Evolutionary conservation across 352 stramenopile species (phyloP), one percentile per base, ranked within the genome.

Genomic region (Phytophthora lateralis): DNA sequence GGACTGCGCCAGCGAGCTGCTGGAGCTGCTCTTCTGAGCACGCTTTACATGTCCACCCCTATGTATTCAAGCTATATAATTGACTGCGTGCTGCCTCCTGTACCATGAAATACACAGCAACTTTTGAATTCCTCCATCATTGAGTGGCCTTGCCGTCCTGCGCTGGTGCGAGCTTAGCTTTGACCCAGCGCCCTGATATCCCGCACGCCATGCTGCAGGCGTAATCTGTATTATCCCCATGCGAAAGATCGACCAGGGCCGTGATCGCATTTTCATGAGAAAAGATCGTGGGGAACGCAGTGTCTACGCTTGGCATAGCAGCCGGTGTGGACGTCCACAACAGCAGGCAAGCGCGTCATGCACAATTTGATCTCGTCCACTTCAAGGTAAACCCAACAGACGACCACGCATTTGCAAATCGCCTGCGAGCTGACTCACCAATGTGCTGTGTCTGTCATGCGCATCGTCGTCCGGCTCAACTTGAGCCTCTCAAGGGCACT

Each of bases 21-120:
- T 89, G 57, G 81, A 91, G 18, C 62, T 91, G 61, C 76, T 91
- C 34, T 89, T 86, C 52, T 83, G 55, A 76, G 26, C 35, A 11
- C 42, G 2, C 20, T 41, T 24, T 24, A 10, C 3, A 43, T 20
- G 43, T 24, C 39, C 55, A 50, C n/a, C 34, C 56, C 6, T 69
- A 73, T 69, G 37, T 73, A 73, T 69, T 73, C 52, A 60, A 69
- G 26, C 35, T 65, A 66, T 70, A 66, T 57, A 56, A 59, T 38
- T 24, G 43, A 60, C 41, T 69, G 58, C 47, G 59, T 69, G 38
- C 52, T 60, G 58, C 63, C 49, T 64, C 32, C 59, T 70, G 65
- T 73, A 70, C 54, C 54, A 66, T 63, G 53, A 70, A 69, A 56
- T 66, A 63, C 65, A 66, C 65, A 66, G 53, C 41, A 54, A 32